Evolutionary conservation across 148 eudicot species (phyloP), one percentile per base, ranked within the genome.

Genomic region (Heliamphora exappendiculata): DNA sequence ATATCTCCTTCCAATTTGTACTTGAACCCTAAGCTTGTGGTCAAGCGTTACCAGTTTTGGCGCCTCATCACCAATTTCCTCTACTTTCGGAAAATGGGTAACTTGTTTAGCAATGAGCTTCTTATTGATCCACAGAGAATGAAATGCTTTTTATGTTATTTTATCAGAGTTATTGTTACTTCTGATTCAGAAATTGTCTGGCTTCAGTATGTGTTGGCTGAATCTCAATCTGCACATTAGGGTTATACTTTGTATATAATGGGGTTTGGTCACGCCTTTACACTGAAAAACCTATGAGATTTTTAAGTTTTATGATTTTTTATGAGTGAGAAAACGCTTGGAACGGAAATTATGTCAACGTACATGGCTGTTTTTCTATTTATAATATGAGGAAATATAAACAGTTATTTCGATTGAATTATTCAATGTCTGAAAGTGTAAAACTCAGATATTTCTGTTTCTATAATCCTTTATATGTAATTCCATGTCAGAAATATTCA

Each of bases 61-160:
- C 91, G 99, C 12, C 94, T 95, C 42, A 67, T 95, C 37, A 95
- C 99, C 55, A 95, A 95, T 80, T 95, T 95, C 82, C 81, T 95
- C 65, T 95, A 95, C 85, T 93, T 95, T 86, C 88, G 99, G 47
- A 95, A 95, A 66, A 92, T 95, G 99, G 99, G 99, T 95, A 87
- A 86, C 44, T 68, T 22, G 67, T 42, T 42, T 24, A 14, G 9
- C 31, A 39, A 42, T 24, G 36, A 28, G 17, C 73, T 69, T 45
- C 73, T 45, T 4, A 28, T 17, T 45, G 10, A 44, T 26, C 54
- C 73, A 28, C 6, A 24, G 54, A 70, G 74, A 70, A 31, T 34
- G 62, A 53, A 19, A 20, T 33, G 16, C 59, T 16, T 84, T 33
- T 76, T 26, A 7, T 51, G 4, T 29, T 29, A 1, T 24, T 34